phyloP scores from a whole-genome alignment of 805 yeast genomes.

The Cyberlindnera maritima region DNA sequence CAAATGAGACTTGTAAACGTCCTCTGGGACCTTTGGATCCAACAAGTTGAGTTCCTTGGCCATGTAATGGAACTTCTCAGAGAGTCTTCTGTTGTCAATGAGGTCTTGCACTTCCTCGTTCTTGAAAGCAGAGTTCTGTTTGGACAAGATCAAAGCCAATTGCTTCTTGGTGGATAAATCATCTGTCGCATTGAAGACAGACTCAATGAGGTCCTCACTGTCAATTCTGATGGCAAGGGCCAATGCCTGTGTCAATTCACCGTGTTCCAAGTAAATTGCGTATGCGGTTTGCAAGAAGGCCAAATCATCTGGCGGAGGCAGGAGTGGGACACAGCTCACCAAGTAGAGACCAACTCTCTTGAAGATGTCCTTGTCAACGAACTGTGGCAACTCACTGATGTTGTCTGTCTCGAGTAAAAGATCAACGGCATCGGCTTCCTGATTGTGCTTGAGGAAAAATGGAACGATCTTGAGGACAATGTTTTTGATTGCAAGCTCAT shows the following conservation, averaged over 20 bases:
- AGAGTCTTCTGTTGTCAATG: slow-evolving; percentile 73
- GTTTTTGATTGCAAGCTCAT: slow-evolving; percentile 47
- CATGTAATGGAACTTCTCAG: slow-evolving; percentile 76
- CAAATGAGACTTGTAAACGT: slow-evolving; percentile 85
- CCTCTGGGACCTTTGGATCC: slow-evolving; percentile 93
- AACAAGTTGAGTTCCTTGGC: slow-evolving; percentile 84
- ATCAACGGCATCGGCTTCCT: slow-evolving; percentile 98
- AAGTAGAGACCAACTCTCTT: slow-evolving; percentile 90
- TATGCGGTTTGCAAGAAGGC: slow-evolving; percentile 86
- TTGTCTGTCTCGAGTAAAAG: slow-evolving; percentile 84
- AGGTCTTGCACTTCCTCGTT: slow-evolving; percentile 77
- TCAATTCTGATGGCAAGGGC: slow-evolving; percentile 87
- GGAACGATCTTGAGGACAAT: slow-evolving; percentile 81
- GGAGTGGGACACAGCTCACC: slow-evolving; percentile 93
- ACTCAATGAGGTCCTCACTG: slow-evolving; percentile 69
- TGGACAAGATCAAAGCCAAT: slow-evolving; percentile 83
- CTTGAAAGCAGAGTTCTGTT: slow-evolving; percentile 80
- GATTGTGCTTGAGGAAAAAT: slow-evolving; percentile 88
- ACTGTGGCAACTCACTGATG: slow-evolving; percentile 77
- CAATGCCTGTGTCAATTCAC: slow-evolving; percentile 85
- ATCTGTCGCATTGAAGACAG: slow-evolving; percentile 77
- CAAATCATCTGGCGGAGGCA: slow-evolving; percentile 92
- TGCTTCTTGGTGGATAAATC: slow-evolving; percentile 82
- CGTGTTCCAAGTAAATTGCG: slow-evolving; percentile 75
- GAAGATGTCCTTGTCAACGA: slow-evolving; percentile 80